A percentile compares a stretch with the other conserved stretches of the same genome.
Evolutionary conservation across 257 asterid genomes (phyloP).

Genomic region (Gentiana macrophylla): DNA sequence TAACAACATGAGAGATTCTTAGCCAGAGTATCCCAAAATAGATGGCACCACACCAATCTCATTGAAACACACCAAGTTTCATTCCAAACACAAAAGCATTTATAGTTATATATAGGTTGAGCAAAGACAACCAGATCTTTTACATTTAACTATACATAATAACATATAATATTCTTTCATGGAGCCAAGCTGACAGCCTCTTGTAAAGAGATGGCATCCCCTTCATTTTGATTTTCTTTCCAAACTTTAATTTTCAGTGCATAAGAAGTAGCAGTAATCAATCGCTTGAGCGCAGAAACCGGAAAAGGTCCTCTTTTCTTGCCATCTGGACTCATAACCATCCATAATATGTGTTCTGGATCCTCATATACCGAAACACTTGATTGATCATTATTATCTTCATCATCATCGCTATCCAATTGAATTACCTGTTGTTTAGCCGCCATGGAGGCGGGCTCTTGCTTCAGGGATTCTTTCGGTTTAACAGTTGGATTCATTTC

Average conservation of each 20-base stretch:
- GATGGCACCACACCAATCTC: too few relatives aligned
- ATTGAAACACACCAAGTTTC: too few relatives aligned
- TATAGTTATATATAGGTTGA: too few relatives aligned
- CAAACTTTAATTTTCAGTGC: conserved; percentile 31
- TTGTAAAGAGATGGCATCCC: conserved; percentile 20
- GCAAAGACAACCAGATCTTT: too few relatives aligned
- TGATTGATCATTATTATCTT: conserved; percentile 8
- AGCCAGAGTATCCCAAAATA: too few relatives aligned
- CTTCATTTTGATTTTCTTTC: conserved; percentile 30
- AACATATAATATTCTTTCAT: too few relatives aligned
- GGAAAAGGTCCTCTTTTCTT: conserved; percentile 7
- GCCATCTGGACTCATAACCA: conserved; percentile 19
- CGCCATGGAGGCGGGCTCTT: not conserved
- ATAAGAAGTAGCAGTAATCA: conserved; percentile 8
- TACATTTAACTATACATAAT: too few relatives aligned
- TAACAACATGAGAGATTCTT: too few relatives aligned
- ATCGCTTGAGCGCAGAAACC: conserved; percentile 20
- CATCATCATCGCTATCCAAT: not conserved
- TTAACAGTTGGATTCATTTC: not conserved
- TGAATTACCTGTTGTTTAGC: too few relatives aligned
- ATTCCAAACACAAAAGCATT: too few relatives aligned
- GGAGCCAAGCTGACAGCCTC: conserved; percentile 21
- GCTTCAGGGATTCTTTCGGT: conserved; percentile 2
- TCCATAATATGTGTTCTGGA: conserved; percentile 17
- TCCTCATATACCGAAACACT: conserved; percentile 1